Base-by-base conservation (phyloP, 768 basidiomycete species). In the Boletus pseudopeckii region DNA sequence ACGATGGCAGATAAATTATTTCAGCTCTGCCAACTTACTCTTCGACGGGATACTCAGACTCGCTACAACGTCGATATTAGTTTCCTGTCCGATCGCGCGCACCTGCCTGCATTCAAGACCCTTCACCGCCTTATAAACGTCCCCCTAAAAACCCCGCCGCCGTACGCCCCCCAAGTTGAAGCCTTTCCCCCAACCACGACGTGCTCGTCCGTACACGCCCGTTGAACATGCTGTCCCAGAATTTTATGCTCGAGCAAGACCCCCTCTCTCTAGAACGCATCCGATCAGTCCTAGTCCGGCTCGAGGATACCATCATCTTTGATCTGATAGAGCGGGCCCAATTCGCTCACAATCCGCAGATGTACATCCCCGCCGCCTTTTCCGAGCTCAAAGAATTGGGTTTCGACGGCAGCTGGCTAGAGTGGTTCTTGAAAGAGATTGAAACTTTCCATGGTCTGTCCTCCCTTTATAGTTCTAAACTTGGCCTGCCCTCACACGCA, bases 261-360 rank as follows among this genome's bases (percentile, higher is more conserved):
- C 91, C 94, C 2, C 80, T 98, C 14, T 90, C 88, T 18, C 76
- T 96, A n/a, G 88, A 93, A 44, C 79, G 84, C 55, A 98, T 99
- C 63, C 79, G 97, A 52, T 84, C 84, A 20, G 88, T 94, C 44
- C 77, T 99, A 15, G 85, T 80, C 57, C 82, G 97, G 26, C 83
- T 99, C 22, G 97, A 99, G 68, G 97, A 99, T 63, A 99, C 96
- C 20, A 98, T 99, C 76, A 98, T 98, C 71, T 99, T 99, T 71
- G 86, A 83, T 46, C 80, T 98, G 52, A 99, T 99, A 64, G 97
- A 99, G 70, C 83, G 97, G 17, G 96, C 95, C 0, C 96, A 98
- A 68, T 99, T 98, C 66, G 92, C 92, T 0, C 88, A 92, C 67
- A 98, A 98, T 66, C 85, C 89, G 20, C 82, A 80, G 55, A 95